Conservation (phyloP, 129 eudicot genomes). For the Scalesia atractyloides region DNA sequence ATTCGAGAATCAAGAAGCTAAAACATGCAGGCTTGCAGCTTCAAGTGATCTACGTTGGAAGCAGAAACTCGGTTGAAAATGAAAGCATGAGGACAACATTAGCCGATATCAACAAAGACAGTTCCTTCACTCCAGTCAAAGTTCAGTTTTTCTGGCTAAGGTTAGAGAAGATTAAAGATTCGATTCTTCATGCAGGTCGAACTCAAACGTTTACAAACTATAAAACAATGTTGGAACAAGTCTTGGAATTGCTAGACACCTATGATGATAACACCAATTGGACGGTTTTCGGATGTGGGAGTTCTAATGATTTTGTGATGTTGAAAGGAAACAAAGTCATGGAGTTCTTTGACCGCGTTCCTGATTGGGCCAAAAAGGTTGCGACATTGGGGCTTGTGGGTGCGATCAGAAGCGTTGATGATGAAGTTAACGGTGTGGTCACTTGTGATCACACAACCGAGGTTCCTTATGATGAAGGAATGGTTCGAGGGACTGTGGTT, state of each 20-base stretch:
- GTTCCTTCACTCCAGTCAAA: constrained; percentile 37
- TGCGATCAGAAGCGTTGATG: constrained; percentile 47
- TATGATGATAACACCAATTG: constrained; percentile 35
- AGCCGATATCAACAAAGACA: constrained; percentile 40
- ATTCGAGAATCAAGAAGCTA: constrained; percentile 44
- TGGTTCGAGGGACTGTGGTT: constrained; percentile 20
- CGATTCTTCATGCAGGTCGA: constrained; percentile 32
- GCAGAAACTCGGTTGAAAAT: constrained; percentile 46
- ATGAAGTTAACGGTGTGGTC: constrained; percentile 22
- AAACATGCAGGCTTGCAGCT: constrained; percentile 47
- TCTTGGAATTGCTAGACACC: constrained; percentile 46
- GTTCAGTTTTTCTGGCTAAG: constrained; percentile 63
- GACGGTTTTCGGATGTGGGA: constrained; percentile 55
- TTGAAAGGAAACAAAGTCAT: constrained; percentile 40
- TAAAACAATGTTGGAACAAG: constrained; percentile 38
- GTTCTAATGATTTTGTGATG: constrained; percentile 41
- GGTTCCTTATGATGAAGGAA: constrained; percentile 52
- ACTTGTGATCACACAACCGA: constrained; percentile 46
- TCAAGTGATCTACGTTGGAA: constrained; percentile 65
- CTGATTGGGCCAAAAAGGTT: constrained; percentile 47
- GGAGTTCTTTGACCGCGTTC: constrained; percentile 32
- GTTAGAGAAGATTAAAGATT: constrained; percentile 54
- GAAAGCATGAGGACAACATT: constrained; percentile 35
- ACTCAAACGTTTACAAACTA: constrained; percentile 16
- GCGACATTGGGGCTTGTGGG: constrained; percentile 47